Evolutionary conservation across 1,284 basidiomycete species (phyloP).

Genomic region (Caloboletus inedulis): DNA sequence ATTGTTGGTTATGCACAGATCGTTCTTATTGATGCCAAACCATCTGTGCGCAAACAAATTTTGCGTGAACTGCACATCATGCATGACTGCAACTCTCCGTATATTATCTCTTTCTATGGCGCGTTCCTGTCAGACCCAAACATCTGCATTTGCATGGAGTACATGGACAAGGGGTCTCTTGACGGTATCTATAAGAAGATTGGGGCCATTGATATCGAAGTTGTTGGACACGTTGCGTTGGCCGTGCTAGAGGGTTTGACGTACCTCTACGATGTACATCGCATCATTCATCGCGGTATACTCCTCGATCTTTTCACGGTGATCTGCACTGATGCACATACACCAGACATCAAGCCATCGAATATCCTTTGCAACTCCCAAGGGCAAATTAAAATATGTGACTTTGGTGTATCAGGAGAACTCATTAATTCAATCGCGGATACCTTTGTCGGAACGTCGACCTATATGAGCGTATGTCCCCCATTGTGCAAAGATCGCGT

Average conservation of each 20-base stretch:
- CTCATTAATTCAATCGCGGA: slow-evolving; percentile 98
- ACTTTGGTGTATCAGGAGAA: slow-evolving; percentile 98
- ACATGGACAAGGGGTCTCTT: slow-evolving; percentile 88
- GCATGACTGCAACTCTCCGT: slow-evolving; percentile 91
- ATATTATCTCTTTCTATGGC: slow-evolving; percentile 96
- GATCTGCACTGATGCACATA: slow-evolving; percentile 4
- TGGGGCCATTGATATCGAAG: slow-evolving; percentile 85
- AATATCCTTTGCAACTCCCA: slow-evolving; percentile 94
- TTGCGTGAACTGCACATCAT: slow-evolving; percentile 97
- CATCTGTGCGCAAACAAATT: slow-evolving; percentile 96
- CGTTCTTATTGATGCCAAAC: slow-evolving; percentile 97
- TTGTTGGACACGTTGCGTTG: slow-evolving; percentile 88
- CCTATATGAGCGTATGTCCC: slow-evolving; percentile 94
- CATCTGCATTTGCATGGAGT: slow-evolving; percentile 99
- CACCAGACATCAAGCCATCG: slow-evolving; percentile 96
- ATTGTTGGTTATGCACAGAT: slow-evolving; percentile 53
- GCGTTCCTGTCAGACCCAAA: slow-evolving; percentile 96
- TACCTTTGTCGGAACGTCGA: slow-evolving; percentile 97
- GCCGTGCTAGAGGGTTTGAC: slow-evolving; percentile 93
- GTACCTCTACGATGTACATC: slow-evolving; percentile 98
- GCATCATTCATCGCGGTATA: slow-evolving; percentile 97
- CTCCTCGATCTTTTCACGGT: slow-evolving; percentile 6
- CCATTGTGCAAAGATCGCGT: slow-evolving; percentile 1
- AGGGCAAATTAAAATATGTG: slow-evolving; percentile 97
- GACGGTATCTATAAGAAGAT: slow-evolving; percentile 95